phyloP scores from a whole-genome alignment of 1,139 yeast species.

The Pichia sp. region DNA sequence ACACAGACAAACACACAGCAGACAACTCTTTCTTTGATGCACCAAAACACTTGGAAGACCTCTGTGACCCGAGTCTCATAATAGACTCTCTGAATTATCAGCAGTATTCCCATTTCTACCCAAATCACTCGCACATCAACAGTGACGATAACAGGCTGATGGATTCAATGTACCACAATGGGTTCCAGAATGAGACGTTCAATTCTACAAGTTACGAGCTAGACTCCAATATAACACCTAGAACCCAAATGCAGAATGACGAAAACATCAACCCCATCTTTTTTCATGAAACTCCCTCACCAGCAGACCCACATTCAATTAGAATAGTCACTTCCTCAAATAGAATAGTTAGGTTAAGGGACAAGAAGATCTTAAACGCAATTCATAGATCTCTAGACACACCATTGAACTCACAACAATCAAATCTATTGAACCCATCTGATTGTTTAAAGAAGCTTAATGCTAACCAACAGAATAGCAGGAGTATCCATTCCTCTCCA shows the following conservation, averaged over 20 bases:
- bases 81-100: conserved; percentile 3
- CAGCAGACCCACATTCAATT: conserved; percentile 10
- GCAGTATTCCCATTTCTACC: conserved; percentile 3
- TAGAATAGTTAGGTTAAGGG: conserved; percentile 13
- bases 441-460: conserved; percentile 10
- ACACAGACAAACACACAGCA: no score
- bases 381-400: conserved; percentile 11
- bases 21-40: no score
- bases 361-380: conserved; percentile 13
- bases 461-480: conserved; percentile 1
- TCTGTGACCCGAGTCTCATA: neutral
- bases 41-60: neutral
- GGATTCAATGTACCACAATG: conserved; percentile 3
- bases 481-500: conserved; percentile 9
- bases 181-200: conserved; percentile 7
- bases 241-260: conserved; percentile 5
- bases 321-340: conserved; percentile 14
- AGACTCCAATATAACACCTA: conserved; percentile 11
- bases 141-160: neutral
- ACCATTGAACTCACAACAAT: neutral
- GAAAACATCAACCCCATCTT: conserved; percentile 14
- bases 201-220: conserved; percentile 14
- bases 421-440: neutral
- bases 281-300: conserved; percentile 16
- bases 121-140: neutral